Evolutionary conservation across 352 stramenopile genomes (phyloP).

Genomic region (Phytophthora brassicae): DNA sequence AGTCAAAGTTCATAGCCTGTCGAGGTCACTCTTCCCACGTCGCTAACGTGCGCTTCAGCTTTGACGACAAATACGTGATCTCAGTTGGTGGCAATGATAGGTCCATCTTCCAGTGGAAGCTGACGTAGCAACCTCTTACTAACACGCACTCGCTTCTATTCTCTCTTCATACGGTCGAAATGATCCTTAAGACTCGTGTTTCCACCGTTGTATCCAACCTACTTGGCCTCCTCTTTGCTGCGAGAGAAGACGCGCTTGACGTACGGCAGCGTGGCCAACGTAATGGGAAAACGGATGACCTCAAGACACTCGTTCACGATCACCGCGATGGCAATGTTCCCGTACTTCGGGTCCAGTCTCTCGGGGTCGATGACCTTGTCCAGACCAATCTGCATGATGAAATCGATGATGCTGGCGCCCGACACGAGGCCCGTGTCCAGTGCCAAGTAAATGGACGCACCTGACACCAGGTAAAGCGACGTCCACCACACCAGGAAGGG

Average conservation of each 20-base stretch:
- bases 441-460: conserved; percentile 76
- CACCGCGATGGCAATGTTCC: conserved; percentile 85
- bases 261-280: conserved; percentile 77
- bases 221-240: conserved; percentile 43
- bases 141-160: conserved; percentile 22
- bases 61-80: conserved; percentile 81
- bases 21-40: conserved; percentile 83
- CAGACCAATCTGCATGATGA: conserved; percentile 79
- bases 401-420: conserved; percentile 79
- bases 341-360: conserved; percentile 80
- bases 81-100: conserved; percentile 85
- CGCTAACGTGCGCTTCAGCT: conserved; percentile 80
- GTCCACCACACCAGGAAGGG: conserved; percentile 87
- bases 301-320: conserved; percentile 88
- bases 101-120: conserved; percentile 86
- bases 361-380: conserved; percentile 77
- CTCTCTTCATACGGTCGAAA: conserved; percentile 6
- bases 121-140: conserved; percentile 32
- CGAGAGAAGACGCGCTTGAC: conserved; percentile 72
- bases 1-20: conserved; percentile 55
- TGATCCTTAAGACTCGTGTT: conserved; percentile 4
- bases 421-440: conserved; percentile 72
- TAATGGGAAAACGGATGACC: conserved; percentile 84
- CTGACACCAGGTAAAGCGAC: conserved; percentile 69
- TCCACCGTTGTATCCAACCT: conserved; percentile 8